Conservation (phyloP, 441 rosid species). For the Arabidopsis lyrata region DNA sequence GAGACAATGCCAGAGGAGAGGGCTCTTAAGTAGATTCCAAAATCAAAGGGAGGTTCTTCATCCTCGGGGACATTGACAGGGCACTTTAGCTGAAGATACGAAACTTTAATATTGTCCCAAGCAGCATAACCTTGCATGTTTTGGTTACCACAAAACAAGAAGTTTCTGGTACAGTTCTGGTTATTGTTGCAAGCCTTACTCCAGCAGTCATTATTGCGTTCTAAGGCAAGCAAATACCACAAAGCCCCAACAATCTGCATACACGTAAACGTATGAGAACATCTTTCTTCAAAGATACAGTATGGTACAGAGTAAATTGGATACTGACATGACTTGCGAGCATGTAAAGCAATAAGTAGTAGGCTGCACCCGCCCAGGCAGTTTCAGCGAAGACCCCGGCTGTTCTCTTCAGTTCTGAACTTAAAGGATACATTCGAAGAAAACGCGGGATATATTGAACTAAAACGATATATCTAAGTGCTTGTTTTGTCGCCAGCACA, state of each 20-base stretch:
- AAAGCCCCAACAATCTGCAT: conserved; percentile 92
- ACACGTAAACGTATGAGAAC: conserved; percentile 20
- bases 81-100: conserved; percentile 54
- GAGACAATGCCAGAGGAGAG: conserved; percentile 76
- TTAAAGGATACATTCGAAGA: conserved; percentile 74
- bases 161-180: conserved; percentile 50
- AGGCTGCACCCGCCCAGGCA: conserved; percentile 99
- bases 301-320: neutral
- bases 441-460: conserved; percentile 85
- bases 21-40: conserved; percentile 74
- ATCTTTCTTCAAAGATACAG: neutral
- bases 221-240: conserved; percentile 91
- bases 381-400: conserved; percentile 96
- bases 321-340: conserved; percentile 97
- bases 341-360: conserved; percentile 89
- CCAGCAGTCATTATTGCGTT: conserved; percentile 91
- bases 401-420: conserved; percentile 92
- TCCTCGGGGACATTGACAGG: conserved; percentile 41
- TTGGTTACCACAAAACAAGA: conserved; percentile 80
- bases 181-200: conserved; percentile 50
- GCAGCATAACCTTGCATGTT: conserved; percentile 50
- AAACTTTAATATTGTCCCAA: conserved; percentile 52
- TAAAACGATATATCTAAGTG: conserved; percentile 71
- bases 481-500: conserved; percentile 79
- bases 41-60: conserved; percentile 64